phyloP scores from a whole-genome alignment of 352 stramenopile species.

The Globisporangium camurandrum region DNA sequence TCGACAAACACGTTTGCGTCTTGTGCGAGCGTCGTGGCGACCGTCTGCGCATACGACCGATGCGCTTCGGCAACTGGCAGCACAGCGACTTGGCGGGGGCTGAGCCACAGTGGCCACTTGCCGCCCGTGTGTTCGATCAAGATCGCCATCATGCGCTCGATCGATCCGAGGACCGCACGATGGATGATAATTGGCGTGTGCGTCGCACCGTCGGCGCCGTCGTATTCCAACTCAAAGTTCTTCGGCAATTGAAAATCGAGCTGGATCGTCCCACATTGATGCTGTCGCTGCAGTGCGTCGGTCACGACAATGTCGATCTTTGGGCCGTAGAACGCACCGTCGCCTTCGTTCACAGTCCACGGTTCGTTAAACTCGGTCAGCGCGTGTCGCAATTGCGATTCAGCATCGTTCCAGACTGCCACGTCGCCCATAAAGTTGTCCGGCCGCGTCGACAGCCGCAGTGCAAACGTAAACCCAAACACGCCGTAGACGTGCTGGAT shows the following conservation, averaged over 20 bases:
- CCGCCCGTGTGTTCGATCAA: conserved; percentile 95
- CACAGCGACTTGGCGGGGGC: conserved; percentile 69
- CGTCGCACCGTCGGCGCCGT: conserved; percentile 74
- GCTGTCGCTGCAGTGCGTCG: conserved; percentile 94
- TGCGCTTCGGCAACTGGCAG: conserved; percentile 63
- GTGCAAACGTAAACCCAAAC: conserved; percentile 95
- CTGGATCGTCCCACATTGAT: conserved; percentile 97
- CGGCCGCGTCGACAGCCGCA: conserved; percentile 90
- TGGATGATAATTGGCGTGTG: conserved; percentile 98
- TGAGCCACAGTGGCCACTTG: conserved; percentile 96
- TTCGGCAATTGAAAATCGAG: conserved; percentile 98
- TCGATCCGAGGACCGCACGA: conserved; percentile 93
- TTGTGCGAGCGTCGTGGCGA: conserved; percentile 33
- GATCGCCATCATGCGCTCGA: conserved; percentile 98
- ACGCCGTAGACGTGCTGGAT: conserved; percentile 92
- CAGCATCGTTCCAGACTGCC: conserved; percentile 91
- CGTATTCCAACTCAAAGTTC: conserved; percentile 93
- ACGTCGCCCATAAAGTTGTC: conserved; percentile 93
- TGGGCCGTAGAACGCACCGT: conserved; percentile 96
- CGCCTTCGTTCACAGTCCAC: conserved; percentile 89
- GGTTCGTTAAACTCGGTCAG: conserved; percentile 62
- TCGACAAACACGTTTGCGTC: conserved; percentile 55
- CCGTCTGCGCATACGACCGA: conserved; percentile 48
- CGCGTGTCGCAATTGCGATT: conserved; percentile 60
- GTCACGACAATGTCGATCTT: conserved; percentile 98